Percentiles rank a stretch among this genome's conserved stretches.
phyloP scores from a whole-genome alignment of 805 yeast genomes.

The Barnettozyma sucrosica region DNA sequence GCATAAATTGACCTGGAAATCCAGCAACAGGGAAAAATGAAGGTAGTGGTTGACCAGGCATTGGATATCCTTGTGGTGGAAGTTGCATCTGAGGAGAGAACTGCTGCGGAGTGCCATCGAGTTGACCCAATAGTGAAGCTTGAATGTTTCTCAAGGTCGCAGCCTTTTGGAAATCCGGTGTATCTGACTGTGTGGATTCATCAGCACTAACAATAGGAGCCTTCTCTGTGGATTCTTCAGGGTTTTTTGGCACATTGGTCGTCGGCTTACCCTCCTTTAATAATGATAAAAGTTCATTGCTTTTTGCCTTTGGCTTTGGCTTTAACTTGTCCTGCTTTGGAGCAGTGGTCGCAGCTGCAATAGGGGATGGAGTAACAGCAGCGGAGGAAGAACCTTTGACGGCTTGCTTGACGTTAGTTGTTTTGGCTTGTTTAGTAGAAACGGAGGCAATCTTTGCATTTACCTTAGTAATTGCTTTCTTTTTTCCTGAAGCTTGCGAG shows the following conservation, averaged over 20 bases:
- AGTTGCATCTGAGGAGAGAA: not conserved
- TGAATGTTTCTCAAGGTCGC: constrained; percentile 12
- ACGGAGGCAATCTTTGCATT: not conserved
- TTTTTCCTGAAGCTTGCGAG: constrained; percentile 49
- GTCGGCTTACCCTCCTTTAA: constrained; percentile 32
- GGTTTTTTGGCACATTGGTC: constrained; percentile 14
- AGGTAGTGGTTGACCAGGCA: constrained; percentile 3
- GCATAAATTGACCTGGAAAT: constrained; percentile 14
- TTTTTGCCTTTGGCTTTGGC: constrained; percentile 10
- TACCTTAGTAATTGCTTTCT: constrained; percentile 16
- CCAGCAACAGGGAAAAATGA: constrained; percentile 14
- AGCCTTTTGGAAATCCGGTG: constrained; percentile 7
- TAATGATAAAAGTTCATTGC: constrained; percentile 38
- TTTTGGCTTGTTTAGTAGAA: constrained; percentile 3
- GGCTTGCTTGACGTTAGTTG: not conserved
- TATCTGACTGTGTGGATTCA: constrained; percentile 14
- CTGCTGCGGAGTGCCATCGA: constrained; percentile 16
- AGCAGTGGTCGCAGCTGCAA: constrained; percentile 3
- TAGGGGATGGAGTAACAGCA: no score
- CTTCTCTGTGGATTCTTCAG: constrained; percentile 25
- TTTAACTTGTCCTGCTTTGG: constrained; percentile 20
- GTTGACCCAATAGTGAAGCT: constrained; percentile 28
- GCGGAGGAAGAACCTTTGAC: not conserved
- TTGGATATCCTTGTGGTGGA: constrained; percentile 15
- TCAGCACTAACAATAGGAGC: not conserved